Evolutionary conservation across 495 filamentous ascomycete genomes (phyloP), one percentile per base, ranked within the genome.

Genomic region (Penicillium lagena): DNA sequence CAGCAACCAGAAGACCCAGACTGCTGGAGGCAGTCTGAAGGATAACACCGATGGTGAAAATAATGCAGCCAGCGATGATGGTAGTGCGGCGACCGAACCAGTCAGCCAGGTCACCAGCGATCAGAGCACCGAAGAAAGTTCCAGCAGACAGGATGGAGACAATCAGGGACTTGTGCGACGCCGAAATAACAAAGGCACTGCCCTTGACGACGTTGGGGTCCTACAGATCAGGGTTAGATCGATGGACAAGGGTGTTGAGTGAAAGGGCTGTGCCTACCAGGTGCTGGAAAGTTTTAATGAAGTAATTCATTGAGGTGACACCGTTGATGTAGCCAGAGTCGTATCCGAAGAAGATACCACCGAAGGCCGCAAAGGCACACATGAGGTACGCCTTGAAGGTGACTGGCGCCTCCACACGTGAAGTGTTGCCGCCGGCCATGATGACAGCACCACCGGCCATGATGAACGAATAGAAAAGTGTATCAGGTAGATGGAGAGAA

Each of bases 91-190:
- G 81, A 51, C 85, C 85, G 37, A 81, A 71, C 63, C 66, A 74
- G 52, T 89, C 85, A 43, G 84, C 83, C 31, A 86, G 46, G 50
- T 84, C 79, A 66, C 82, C 83, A 27, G 80, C 82, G 38, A 85
- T 73, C 43, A 89, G 58, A 45, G 85, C 82, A 50, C 85, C 85
- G 49, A 87, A 82, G 75, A 89, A 87, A 45, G 85, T 88, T 54
- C 85, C 85, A 52, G 73, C 76, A 27, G 85, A 87, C 14, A 87
- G 75, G 52, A 89, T 86, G 27, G 83, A 86, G 50, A 80, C 80
- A 54, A 86, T 86, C 29, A 87, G 72, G 7, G 80, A 82, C 51
- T 78, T 76, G 35, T 66, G 62, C 37, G 59, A 71, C 9, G 73
- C 64, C 4, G 70, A 63, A 17, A 81, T 51, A 14, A 70, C 67